Conservation (phyloP, 2,329 filamentous ascomycete species). For the Metarhizium rileyi region DNA sequence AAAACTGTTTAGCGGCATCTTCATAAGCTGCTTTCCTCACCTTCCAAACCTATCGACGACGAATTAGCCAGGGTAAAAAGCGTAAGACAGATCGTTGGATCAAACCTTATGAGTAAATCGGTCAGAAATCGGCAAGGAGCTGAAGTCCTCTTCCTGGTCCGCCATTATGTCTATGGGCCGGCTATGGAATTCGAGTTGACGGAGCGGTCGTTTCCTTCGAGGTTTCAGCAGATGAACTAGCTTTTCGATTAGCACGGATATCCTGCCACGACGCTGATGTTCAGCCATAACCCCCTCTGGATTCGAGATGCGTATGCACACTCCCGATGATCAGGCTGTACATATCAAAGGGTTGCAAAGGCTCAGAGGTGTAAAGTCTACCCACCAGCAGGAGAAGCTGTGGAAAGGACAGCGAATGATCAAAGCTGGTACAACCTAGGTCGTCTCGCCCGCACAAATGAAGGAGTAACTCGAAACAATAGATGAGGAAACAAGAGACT, state of each 20-base stretch:
- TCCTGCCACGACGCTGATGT: constrained; percentile 11
- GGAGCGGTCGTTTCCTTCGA: background rate
- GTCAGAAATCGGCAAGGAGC: constrained; percentile 66
- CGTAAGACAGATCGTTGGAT: background rate
- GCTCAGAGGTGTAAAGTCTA: background rate
- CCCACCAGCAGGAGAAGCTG: constrained; percentile 1
- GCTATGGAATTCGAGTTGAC: constrained; percentile 6
- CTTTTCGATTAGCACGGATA: constrained; percentile 22
- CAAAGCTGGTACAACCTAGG: background rate
- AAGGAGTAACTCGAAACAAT: background rate
- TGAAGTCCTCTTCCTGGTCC: constrained; percentile 75
- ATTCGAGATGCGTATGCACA: background rate
- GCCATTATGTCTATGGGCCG: constrained; percentile 47
- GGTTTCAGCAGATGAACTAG: constrained; percentile 16
- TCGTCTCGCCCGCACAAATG: background rate
- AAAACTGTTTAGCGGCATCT: constrained; percentile 80
- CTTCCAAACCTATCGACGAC: constrained; percentile 67
- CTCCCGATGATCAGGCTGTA: background rate
- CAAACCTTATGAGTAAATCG: constrained; percentile 73
- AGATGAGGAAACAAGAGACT: background rate
- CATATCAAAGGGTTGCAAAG: background rate
- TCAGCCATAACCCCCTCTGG: constrained; percentile 13
- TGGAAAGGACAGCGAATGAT: background rate
- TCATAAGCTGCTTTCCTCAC: constrained; percentile 92
- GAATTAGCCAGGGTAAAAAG: constrained; percentile 7